phyloP scores from a whole-genome alignment of 495 filamentous ascomycete genomes.

The Elasticomyces elasticus region DNA sequence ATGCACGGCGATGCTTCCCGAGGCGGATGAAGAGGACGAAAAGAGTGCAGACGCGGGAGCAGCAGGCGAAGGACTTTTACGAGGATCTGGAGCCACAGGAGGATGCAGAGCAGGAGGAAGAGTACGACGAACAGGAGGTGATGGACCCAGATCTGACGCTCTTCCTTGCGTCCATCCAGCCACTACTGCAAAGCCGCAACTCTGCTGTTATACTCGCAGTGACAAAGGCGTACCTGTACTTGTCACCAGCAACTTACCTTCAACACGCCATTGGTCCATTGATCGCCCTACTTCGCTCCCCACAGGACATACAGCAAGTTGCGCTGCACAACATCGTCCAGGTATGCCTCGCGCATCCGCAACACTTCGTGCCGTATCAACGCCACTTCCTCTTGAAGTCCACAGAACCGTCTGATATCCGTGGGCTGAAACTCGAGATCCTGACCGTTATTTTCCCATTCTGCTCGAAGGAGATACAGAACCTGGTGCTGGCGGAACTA shows the following conservation, averaged over 20 bases:
- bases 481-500: conserved; percentile 79
- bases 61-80: conserved; percentile 62
- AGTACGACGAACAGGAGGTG: conserved; percentile 40
- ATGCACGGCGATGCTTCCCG: conserved; percentile 84
- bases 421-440: conserved; percentile 82
- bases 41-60: conserved; percentile 25
- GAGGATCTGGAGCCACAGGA: conserved; percentile 48
- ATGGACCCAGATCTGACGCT: conserved; percentile 78
- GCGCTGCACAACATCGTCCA: conserved; percentile 89
- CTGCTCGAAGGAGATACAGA: conserved; percentile 61
- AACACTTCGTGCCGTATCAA: conserved; percentile 70
- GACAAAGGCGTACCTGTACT: conserved; percentile 69
- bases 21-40: conserved; percentile 48
- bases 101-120: conserved; percentile 21
- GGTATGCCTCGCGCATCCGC: conserved; percentile 62
- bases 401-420: conserved; percentile 72
- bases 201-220: conserved; percentile 85
- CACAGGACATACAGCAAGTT: conserved; percentile 77
- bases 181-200: conserved; percentile 85
- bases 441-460: conserved; percentile 84
- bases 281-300: conserved; percentile 70
- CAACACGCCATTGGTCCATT: conserved; percentile 66
- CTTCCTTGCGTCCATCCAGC: conserved; percentile 65
- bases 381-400: conserved; percentile 78
- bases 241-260: conserved; percentile 67